phyloP scores from a whole-genome alignment of 169 alveolate genomes.

The Plasmodium sp. region DNA sequence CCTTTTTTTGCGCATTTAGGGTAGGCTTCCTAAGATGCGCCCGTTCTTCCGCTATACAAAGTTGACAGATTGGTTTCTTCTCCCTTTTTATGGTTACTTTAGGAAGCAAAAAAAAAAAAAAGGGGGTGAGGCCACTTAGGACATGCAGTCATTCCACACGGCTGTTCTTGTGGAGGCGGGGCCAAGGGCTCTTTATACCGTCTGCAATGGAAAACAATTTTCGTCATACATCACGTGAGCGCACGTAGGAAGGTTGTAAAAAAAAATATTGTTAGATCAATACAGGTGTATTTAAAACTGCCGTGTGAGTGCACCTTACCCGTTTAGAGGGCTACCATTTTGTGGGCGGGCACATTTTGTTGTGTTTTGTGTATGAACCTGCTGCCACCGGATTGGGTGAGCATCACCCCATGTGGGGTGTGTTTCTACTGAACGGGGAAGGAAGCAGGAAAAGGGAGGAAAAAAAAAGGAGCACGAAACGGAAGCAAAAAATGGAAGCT shows the following conservation, averaged over 20 bases:
- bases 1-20: background rate
- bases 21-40: background rate
- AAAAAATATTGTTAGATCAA: background rate
- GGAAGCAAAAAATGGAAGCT: background rate
- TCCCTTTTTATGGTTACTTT: background rate
- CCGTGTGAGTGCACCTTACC: background rate
- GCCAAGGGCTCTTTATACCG: background rate
- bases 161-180: background rate
- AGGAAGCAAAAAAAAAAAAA: background rate
- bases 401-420: background rate
- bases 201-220: background rate
- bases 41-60: background rate
- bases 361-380: background rate
- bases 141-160: background rate
- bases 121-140: background rate
- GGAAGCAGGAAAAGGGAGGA: background rate
- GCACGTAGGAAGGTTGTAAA: background rate
- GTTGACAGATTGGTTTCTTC: background rate
- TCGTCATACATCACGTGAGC: background rate
- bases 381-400: background rate
- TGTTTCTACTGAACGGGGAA: background rate
- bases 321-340: background rate
- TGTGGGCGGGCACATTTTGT: background rate
- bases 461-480: background rate
- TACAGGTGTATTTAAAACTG: background rate